Evolutionary conservation across 768 basidiomycete genomes (phyloP).

Genomic region (Rhodotorula diobovata): DNA sequence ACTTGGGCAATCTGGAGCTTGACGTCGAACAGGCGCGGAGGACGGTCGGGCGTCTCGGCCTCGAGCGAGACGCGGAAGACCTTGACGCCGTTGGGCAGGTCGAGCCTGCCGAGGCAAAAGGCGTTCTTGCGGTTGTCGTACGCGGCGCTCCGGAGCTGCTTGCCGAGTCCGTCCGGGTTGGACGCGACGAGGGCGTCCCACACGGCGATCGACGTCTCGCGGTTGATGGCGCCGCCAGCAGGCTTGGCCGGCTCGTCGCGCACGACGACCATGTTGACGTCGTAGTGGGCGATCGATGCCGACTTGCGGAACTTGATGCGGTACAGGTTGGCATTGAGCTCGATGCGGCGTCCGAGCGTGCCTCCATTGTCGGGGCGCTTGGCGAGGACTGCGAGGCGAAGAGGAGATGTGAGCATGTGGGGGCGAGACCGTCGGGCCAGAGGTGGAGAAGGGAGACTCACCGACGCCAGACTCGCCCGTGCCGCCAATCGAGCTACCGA

Average conservation of each 20-base stretch:
- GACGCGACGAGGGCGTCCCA: slow-evolving; percentile 24
- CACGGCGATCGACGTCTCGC: slow-evolving; percentile 15
- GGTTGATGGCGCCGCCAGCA: background rate
- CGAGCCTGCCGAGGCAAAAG: slow-evolving; percentile 14
- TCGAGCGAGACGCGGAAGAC: slow-evolving; percentile 21
- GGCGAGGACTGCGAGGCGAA: slow-evolving; percentile 10
- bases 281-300: slow-evolving; percentile 13
- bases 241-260: background rate
- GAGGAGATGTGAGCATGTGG: background rate
- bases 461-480: background rate
- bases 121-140: slow-evolving; percentile 31
- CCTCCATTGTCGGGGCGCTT: slow-evolving; percentile 30
- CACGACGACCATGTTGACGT: slow-evolving; percentile 1
- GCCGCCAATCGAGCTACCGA: slow-evolving; percentile 1
- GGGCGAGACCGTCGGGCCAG: background rate
- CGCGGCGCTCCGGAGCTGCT: background rate
- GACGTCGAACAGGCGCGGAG: slow-evolving; percentile 19
- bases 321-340: slow-evolving; percentile 25
- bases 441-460: background rate
- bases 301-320: slow-evolving; percentile 16
- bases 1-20: slow-evolving; percentile 30
- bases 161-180: slow-evolving; percentile 11
- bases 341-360: background rate
- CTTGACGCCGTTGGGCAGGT: slow-evolving; percentile 7
- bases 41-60: slow-evolving; percentile 16